Base-by-base conservation (phyloP, 176 grass and related monocot genomes). In the Triticum dicoccoides region DNA sequence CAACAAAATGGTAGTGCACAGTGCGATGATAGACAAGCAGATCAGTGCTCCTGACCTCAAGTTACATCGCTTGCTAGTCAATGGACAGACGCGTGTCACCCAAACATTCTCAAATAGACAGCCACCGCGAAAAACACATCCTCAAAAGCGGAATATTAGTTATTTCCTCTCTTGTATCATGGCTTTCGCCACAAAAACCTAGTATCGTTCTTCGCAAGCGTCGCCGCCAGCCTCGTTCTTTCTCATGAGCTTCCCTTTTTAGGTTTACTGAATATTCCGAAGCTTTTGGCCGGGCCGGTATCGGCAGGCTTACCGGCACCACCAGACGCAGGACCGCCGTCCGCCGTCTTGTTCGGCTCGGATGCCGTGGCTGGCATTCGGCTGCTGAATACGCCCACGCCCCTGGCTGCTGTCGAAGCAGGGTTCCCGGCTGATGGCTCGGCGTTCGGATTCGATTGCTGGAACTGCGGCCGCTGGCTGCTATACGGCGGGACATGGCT, bases 331-430 rank as follows among this genome's bases (percentile, higher is more conserved):
- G 25, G 0, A 0, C 5, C 41, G 61, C 41, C 78, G 30, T 56
- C 69, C 17, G 42, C 69, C 17, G 64, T 62, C 45, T 90, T 93
- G 56, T 61, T 78, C 51, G 8, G 12, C n/a, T 85, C 88, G 12
- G 88, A 51, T 10, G 51, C 15, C 17, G 66, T 51, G 14, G 15
- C 68, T 41, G 75, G 65, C 68, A 74, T 90, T 27, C 58, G n/a
- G 69, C 21, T 51, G 61, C 65, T 88, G 29, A 93, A 93, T 20
- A 90, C 51, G 49, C 91, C 78, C 62, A 85, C 75, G 73, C 82
- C 80, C 86, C 87, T 78, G 44, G 65, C 62, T 42, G 47, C 2
- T 24, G 77, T 4, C 8, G 27, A 45, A 41, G 69, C 12, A 47
- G 23, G 41, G 14, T 27, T 74, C n/a, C 71, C 77, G 21, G 76